Conservation (phyloP, 208 protist species). For the Leishmania aethiopica region DNA sequence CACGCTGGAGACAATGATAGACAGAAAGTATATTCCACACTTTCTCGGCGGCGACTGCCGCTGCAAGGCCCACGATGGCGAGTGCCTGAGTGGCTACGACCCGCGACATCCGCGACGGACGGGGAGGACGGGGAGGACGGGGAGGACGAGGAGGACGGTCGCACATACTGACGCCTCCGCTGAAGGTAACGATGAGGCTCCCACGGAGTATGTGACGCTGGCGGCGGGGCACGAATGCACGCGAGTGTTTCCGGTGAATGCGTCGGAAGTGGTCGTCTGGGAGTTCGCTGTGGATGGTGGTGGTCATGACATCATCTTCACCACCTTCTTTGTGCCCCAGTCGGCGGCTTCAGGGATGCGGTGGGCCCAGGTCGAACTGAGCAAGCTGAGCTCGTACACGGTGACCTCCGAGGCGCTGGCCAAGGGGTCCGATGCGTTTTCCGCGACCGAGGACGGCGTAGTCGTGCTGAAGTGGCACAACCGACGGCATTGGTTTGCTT, state of each 20-base stretch:
- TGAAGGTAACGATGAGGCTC: background rate
- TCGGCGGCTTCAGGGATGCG: background rate
- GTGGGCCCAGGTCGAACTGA: constrained; percentile 1
- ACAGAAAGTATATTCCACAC: constrained; percentile 42
- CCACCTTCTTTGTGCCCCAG: constrained; percentile 37
- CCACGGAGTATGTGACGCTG: constrained; percentile 33
- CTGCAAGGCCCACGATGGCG: constrained; percentile 25
- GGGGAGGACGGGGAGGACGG: too few species aligned
- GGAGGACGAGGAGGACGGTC: background rate
- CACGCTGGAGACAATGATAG: constrained; percentile 38
- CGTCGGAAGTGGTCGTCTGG: constrained; percentile 53
- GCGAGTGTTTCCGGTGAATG: constrained; percentile 29
- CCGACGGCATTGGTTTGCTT: constrained; percentile 42
- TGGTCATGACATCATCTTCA: constrained; percentile 32
- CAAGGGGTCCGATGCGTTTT: constrained; percentile 33
- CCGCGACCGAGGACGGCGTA: constrained; percentile 37
- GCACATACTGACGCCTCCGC: too few species aligned
- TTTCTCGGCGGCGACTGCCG: constrained; percentile 42
- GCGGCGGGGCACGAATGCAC: constrained; percentile 17
- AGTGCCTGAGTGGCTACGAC: constrained; percentile 24
- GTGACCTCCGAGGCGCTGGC: background rate
- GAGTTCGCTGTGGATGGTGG: constrained; percentile 49
- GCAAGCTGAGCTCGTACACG: constrained; percentile 6
- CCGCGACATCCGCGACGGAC: constrained; percentile 8
- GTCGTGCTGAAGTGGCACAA: constrained; percentile 64